These are phyloP conservation scores for Ganoderma lucidum DNA, from an alignment of 1,284 basidiomycete genomes.

Conservation along the genomic window DNA sequence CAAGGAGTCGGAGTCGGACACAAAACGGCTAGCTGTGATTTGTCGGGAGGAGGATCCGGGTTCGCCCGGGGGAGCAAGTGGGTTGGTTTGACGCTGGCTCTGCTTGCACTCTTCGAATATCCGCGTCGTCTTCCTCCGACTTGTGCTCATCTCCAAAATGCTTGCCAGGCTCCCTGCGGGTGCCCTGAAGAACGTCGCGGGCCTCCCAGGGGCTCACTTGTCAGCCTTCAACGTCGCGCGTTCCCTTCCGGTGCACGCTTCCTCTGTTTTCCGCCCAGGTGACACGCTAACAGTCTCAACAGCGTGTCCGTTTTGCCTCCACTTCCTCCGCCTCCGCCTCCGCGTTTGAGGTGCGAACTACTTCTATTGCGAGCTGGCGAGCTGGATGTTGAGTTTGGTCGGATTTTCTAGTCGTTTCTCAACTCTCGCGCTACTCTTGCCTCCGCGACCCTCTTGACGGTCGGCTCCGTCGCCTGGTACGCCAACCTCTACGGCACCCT, in stretches of 20 bases:
- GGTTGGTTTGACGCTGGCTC: constrained; percentile 35
- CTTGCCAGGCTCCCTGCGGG: constrained; percentile 78
- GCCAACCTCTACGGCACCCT: constrained; percentile 91
- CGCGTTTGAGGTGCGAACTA: constrained; percentile 63
- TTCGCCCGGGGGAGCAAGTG: constrained; percentile 36
- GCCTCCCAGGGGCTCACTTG: constrained; percentile 48
- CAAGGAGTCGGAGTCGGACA: constrained; percentile 1
- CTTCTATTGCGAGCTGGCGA: background rate
- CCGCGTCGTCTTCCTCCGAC: constrained; percentile 40
- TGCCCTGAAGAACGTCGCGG: constrained; percentile 64
- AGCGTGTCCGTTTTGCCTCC: constrained; percentile 75
- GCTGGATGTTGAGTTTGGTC: background rate
- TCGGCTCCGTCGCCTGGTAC: constrained; percentile 95
- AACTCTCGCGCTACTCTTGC: constrained; percentile 83
- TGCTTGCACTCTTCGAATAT: constrained; percentile 48
- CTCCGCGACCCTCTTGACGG: constrained; percentile 82
- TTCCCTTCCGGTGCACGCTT: constrained; percentile 51
- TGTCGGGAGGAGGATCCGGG: constrained; percentile 37
- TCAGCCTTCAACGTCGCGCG: constrained; percentile 50
- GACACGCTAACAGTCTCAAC: constrained; percentile 30
- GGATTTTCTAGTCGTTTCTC: constrained; percentile 50
- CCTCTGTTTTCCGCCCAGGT: constrained; percentile 13
- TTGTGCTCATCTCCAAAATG: constrained; percentile 59
- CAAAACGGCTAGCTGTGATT: constrained; percentile 40
- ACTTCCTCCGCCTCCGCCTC: constrained; percentile 60